A percentile compares a stretch with the other conserved stretches of the same genome.
phyloP scores from a whole-genome alignment of 2,329 filamentous ascomycete species.

The Sporothrix globosa region DNA sequence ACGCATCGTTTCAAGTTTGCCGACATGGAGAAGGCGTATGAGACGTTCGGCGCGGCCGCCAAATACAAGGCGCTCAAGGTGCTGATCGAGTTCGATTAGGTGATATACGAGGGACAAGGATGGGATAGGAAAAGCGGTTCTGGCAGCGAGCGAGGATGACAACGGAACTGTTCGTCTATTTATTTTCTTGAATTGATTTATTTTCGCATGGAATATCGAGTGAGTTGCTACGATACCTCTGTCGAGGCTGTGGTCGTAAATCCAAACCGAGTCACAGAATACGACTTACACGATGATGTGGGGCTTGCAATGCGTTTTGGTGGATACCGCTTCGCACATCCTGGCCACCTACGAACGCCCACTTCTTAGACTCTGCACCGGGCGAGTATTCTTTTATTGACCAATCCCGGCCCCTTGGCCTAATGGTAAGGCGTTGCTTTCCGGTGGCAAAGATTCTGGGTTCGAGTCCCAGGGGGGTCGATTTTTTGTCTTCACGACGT shows the following conservation, averaged over 20 bases:
- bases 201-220: neutral
- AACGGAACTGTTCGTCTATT: neutral
- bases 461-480: constrained; percentile 39
- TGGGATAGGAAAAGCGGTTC: neutral
- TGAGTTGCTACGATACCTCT: no score
- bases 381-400: neutral
- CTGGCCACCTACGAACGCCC: neutral
- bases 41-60: constrained; percentile 49
- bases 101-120: neutral
- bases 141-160: neutral
- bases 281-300: neutral
- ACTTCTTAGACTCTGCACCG: constrained; percentile 18
- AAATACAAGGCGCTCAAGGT: constrained; percentile 51
- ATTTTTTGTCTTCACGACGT: constrained; percentile 39
- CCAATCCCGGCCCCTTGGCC: constrained; percentile 36
- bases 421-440: constrained; percentile 39
- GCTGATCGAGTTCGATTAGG: constrained; percentile 44
- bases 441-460: constrained; percentile 38
- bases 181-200: neutral
- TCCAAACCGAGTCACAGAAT: no score
- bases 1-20: constrained; percentile 52
- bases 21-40: constrained; percentile 51
- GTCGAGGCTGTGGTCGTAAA: no score
- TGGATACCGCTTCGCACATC: neutral
- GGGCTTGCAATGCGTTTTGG: neutral